A percentile compares a stretch with the other conserved stretches of the same genome.
Conservation (phyloP, 345 rosid genomes). For the Kernera saxatilis region DNA sequence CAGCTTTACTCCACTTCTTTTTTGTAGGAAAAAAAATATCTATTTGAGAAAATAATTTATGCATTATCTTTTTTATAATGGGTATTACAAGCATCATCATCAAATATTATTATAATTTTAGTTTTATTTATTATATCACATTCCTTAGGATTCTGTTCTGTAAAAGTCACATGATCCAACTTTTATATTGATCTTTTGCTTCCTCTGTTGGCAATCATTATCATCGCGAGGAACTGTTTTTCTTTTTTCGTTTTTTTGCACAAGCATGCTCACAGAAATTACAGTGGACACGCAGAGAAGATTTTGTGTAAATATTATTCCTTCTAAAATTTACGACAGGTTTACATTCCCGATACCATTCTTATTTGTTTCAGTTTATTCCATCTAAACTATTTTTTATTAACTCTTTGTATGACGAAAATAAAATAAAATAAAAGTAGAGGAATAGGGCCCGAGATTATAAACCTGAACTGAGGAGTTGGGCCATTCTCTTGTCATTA, state of each 20-base stretch:
- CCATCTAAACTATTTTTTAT: not conserved
- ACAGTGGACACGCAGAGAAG: not conserved
- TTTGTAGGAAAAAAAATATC: not conserved
- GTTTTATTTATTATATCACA: slow-evolving; percentile 14
- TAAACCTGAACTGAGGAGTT: slow-evolving; percentile 20
- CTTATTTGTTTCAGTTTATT: not conserved
- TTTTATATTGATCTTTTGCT: slow-evolving; percentile 27
- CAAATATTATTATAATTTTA: not conserved
- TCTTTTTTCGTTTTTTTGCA: not conserved
- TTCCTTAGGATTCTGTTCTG: slow-evolving; percentile 37
- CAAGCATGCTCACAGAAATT: slow-evolving; percentile 21
- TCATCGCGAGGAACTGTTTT: slow-evolving; percentile 14
- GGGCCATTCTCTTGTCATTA: slow-evolving; percentile 25
- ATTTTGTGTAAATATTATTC: slow-evolving; percentile 5
- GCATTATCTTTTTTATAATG: slow-evolving; percentile 28
- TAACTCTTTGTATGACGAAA: not conserved
- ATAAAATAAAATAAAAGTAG: not conserved
- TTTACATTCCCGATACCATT: slow-evolving; percentile 25
- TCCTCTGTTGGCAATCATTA: slow-evolving; percentile 36
- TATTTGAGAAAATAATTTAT: not conserved
- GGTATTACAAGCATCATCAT: slow-evolving; percentile 29
- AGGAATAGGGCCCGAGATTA: slow-evolving; percentile 9
- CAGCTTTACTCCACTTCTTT: slow-evolving; percentile 34
- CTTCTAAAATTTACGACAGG: not conserved
- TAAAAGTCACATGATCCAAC: slow-evolving; percentile 40